Conservation (phyloP, 345 rosid species). For the Populus simonii region DNA sequence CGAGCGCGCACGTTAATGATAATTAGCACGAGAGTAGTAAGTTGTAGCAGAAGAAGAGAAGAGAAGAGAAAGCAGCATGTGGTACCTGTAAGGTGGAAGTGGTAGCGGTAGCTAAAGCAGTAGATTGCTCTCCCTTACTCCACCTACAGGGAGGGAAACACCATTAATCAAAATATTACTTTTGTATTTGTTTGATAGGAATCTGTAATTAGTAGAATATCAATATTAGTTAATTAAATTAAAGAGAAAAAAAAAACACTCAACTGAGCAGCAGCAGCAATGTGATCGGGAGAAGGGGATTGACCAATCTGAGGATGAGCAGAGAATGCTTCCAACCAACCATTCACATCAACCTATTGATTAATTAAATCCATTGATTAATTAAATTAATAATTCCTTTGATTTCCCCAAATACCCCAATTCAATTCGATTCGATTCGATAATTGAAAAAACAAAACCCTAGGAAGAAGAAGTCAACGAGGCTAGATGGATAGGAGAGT, state of each 20-base stretch:
- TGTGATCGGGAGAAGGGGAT: constrained; percentile 37
- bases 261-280: constrained; percentile 47
- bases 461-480: too few species aligned
- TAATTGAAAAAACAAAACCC: neutral
- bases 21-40: neutral
- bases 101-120: constrained; percentile 78
- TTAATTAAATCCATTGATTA: neutral
- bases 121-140: constrained; percentile 82
- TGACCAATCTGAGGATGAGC: constrained; percentile 90
- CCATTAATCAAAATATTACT: neutral
- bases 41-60: neutral
- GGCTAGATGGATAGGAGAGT: neutral
- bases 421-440: too few species aligned
- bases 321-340: constrained; percentile 88
- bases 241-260: neutral
- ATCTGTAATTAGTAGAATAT: too few species aligned
- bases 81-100: constrained; percentile 57
- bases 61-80: neutral
- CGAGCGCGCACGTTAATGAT: too few species aligned
- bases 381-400: too few species aligned
- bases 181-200: too few species aligned
- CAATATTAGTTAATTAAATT: too few species aligned
- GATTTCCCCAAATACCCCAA: too few species aligned
- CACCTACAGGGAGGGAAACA: constrained; percentile 29
- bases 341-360: constrained; percentile 58